These are phyloP conservation scores for Fraxinus pennsylvanica DNA, from an alignment of 257 asterid species.

Conservation along the genomic window DNA sequence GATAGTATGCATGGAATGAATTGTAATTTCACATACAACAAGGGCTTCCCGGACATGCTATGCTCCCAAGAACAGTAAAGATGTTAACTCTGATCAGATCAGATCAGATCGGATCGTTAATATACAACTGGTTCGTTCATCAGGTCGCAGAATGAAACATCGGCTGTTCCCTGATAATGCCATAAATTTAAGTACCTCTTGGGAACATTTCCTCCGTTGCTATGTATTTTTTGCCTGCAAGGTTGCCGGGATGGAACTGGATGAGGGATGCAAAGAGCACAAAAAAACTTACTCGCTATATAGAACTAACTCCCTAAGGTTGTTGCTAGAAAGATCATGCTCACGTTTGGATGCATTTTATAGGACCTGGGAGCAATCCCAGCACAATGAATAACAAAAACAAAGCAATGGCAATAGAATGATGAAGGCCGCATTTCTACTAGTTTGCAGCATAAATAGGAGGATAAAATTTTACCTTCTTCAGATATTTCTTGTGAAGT, in stretches of 20 bases:
- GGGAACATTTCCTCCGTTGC: slow-evolving; percentile 1
- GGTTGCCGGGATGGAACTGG: neutral
- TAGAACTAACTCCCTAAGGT: neutral
- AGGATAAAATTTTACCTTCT: slow-evolving; percentile 44
- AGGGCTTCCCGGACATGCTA: neutral
- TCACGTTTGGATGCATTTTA: neutral
- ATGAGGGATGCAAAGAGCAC: neutral
- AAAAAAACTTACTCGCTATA: neutral
- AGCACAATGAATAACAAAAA: neutral
- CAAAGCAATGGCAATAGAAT: neutral
- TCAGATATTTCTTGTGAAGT: slow-evolving; percentile 85
- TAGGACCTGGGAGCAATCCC: neutral
- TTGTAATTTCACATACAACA: slow-evolving; percentile 13
- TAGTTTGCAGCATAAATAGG: neutral
- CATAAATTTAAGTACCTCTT: neutral
- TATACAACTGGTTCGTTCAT: neutral
- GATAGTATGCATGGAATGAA: slow-evolving; percentile 17
- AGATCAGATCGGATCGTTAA: slow-evolving; percentile 1
- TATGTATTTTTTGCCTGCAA: slow-evolving; percentile 33
- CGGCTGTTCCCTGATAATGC: neutral
- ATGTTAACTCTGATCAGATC: neutral
- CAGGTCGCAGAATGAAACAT: neutral
- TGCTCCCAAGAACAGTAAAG: slow-evolving; percentile 11
- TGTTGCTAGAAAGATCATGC: neutral
- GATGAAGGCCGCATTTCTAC: neutral